Conservation (phyloP, 352 stramenopile species). For the Phytophthora gonapodyides region DNA sequence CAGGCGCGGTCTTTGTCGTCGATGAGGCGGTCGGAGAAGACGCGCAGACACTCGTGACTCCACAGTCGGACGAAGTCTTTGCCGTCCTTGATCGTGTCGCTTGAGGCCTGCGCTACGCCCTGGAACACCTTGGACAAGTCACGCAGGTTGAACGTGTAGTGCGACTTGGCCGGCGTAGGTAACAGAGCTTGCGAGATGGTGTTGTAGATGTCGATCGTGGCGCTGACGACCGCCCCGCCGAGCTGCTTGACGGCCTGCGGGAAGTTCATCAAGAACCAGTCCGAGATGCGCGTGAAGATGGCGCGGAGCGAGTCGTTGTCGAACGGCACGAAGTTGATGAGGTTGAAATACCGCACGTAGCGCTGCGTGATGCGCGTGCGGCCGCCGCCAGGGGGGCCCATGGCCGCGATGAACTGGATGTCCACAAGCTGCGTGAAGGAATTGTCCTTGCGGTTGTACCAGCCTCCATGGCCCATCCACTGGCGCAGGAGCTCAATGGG, state of each 20-base stretch:
- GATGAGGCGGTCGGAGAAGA: constrained; percentile 93
- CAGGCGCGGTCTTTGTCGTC: constrained; percentile 88
- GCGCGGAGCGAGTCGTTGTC: constrained; percentile 82
- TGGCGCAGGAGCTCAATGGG: constrained; percentile 93
- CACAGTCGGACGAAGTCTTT: constrained; percentile 90
- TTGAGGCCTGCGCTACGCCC: constrained; percentile 84
- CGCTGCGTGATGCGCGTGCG: constrained; percentile 92
- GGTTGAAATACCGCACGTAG: constrained; percentile 93
- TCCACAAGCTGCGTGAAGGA: constrained; percentile 93
- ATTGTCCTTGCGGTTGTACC: constrained; percentile 95
- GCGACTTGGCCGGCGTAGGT: constrained; percentile 92
- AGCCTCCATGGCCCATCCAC: constrained; percentile 94
- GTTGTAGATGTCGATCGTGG: constrained; percentile 94
- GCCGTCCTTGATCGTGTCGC: constrained; percentile 79
- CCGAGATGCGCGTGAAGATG: constrained; percentile 91
- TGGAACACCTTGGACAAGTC: constrained; percentile 95
- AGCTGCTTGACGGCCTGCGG: constrained; percentile 81
- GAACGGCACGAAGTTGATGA: constrained; percentile 94
- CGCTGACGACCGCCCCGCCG: constrained; percentile 63
- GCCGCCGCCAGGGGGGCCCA: constrained; percentile 92
- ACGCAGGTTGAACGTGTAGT: constrained; percentile 96
- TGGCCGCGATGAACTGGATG: constrained; percentile 93
- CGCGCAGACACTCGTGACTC: constrained; percentile 91
- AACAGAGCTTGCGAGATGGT: constrained; percentile 89
- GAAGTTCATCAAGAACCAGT: constrained; percentile 91